Evolutionary conservation across 139 green algal genomes (phyloP), one percentile per base, ranked within the genome.

Genomic region (Pseudopediastrum boryanum): DNA sequence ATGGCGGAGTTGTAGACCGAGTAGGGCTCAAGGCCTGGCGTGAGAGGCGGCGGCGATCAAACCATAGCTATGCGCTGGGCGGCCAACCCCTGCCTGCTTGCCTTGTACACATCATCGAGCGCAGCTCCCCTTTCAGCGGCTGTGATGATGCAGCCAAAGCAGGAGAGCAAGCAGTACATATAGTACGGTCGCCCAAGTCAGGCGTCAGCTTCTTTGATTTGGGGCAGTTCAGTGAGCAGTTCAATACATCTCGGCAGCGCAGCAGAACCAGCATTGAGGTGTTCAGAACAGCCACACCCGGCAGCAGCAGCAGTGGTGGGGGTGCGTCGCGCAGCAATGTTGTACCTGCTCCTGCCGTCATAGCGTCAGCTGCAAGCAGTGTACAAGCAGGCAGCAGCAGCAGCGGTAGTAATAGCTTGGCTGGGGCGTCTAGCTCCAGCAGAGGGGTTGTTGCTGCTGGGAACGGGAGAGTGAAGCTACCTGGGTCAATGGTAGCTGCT

Each of bases 81-180:
- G 35, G 50, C 59, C 13, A 29, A 23, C 33, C 62, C 9, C 65
- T 77, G n/a, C 87, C 86, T 0, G 85, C 86, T 3, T 92, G 90
- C 7, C 79, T 97, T n/a, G 89, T 97, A 43, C 94, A 98, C 71
- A 79, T 98, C 23, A 95, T 97, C 63, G 58, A 79, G 5, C 82
- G 93, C 9, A 93, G 84, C 76, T 95, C 89, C 0, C 87, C 87
- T 2, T 96, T 97, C 75, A 92, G 83, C 78, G 94, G 94, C 50
- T 72, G 71, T 10, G 94, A 98, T 73, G 88, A 90, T 70, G 78
- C 91, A 2, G 73, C 62, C 5, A 59, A 51, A 25, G 78, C 74
- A 38, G 83, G 86, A 56, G 86, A 92, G 59, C 41, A 54, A 2
- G 68, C 82, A 27, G 81, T 94, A 5, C 76, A 83, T 21, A 73